Evolutionary conservation across 2,329 filamentous ascomycete genomes (phyloP), one percentile per base, ranked within the genome.

Genomic region (Emmonsiellopsis sp.): DNA sequence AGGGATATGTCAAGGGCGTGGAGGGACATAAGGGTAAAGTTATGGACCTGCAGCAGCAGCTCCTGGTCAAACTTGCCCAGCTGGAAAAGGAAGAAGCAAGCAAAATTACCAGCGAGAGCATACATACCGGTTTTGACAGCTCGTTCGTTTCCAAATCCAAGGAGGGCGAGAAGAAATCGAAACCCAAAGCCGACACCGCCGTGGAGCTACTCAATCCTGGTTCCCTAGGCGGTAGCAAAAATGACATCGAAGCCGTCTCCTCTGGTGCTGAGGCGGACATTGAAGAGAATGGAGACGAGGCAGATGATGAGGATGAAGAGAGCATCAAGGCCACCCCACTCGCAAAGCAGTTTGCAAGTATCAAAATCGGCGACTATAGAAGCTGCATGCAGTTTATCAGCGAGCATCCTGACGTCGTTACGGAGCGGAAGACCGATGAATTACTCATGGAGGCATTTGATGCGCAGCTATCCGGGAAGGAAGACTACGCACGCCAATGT

Each of bases 31-130:
- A 86, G 65, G 74, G 76, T 46, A 92, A 95, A 71, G 86, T 98
- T 43, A 76, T 83, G 57, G 81, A 80, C 44, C 74, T 97, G 60
- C 90, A 96, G 69, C 80, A 79, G 59, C 80, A 97, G 62, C 75
- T 96, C 47, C 66, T 83, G 34, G 73, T 74, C 52, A 92, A 92
- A 73, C 77, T 97, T 35, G 84, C 78, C 4, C 83, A 90, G 70
- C 76, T 98, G 41, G 88, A 97, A 73, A 86, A 84, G 68, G 87
- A 93, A 60, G 91, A 95, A 61, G 75, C 79, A 55, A 82, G 80
- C 67, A 96, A 97, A 75, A 98, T 98, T 59, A 98, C 93, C 9
- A 97, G 91, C 66, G 91, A 95, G 60, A 80, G 82, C 60, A 83
- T 95, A 62, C 87, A 91, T 64, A 90, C 86, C 2, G 93, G 93